These are phyloP conservation scores for Sideroxylon spinosum DNA, from an alignment of 179 eudicot species.

Conservation along the genomic window DNA sequence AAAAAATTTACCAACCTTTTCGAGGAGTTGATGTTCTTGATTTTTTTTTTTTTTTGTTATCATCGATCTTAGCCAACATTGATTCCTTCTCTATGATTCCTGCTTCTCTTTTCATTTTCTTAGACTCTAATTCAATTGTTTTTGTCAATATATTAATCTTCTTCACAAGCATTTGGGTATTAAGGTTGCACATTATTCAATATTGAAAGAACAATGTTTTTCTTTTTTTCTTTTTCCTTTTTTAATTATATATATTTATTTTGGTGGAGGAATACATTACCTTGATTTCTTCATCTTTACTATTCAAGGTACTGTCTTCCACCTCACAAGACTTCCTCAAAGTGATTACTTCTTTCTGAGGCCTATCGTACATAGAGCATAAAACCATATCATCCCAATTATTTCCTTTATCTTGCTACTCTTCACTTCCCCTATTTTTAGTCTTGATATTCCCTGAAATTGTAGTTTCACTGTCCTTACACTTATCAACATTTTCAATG, in stretches of 20 bases:
- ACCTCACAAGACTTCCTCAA: constrained; percentile 63
- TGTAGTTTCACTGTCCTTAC: constrained; percentile 18
- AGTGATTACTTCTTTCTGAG: constrained; percentile 78
- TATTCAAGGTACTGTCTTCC: constrained; percentile 46
- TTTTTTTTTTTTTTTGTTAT: constrained; percentile 38
- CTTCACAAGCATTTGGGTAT: constrained; percentile 58
- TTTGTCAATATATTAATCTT: constrained; percentile 68
- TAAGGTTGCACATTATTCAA: constrained; percentile 8
- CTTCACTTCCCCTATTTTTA: constrained; percentile 23
- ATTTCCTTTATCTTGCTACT: constrained; percentile 11
- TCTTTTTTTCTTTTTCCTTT: no score
- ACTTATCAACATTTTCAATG: constrained; percentile 20
- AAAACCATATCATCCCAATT: constrained; percentile 71
- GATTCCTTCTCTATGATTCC: constrained; percentile 40
- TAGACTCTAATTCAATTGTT: constrained; percentile 66
- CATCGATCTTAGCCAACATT: constrained; percentile 37
- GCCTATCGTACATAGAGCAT: constrained; percentile 78
- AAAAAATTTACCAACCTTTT: constrained; percentile 42
- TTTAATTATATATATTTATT: no score
- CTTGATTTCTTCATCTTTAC: constrained; percentile 85
- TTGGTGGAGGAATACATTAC: constrained; percentile 24
- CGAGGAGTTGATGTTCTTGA: constrained; percentile 35
- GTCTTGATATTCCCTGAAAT: constrained; percentile 21
- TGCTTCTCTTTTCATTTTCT: constrained; percentile 58
- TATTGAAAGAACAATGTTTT: no score